phyloP scores from a whole-genome alignment of 164 flowering plant genomes.

The Vitis vinifera region DNA sequence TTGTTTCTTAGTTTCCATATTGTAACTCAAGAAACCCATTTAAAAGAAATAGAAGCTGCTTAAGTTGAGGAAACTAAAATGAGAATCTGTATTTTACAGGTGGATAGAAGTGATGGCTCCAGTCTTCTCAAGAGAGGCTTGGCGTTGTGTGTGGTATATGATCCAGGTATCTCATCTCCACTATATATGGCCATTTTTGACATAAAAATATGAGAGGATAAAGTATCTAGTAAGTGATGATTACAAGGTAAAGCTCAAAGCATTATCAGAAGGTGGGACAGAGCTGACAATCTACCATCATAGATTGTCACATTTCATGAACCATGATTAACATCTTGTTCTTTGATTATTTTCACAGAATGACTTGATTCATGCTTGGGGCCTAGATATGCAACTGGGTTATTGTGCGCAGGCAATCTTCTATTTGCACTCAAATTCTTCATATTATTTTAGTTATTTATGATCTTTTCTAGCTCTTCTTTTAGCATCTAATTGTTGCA shows the following conservation, averaged over 20 bases:
- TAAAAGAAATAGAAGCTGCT: background rate
- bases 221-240: too few species aligned
- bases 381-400: constrained; percentile 76
- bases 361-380: constrained; percentile 90
- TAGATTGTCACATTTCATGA: background rate
- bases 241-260: background rate
- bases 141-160: constrained; percentile 90
- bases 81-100: constrained; percentile 29
- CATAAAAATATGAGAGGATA: too few species aligned
- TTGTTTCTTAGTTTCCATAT: too few species aligned
- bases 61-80: background rate
- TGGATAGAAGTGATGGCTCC: constrained; percentile 97
- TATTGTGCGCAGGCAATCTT: constrained; percentile 73
- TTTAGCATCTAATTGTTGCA: background rate
- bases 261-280: background rate
- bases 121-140: constrained; percentile 74
- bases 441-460: background rate
- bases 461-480: background rate
- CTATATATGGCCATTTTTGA: too few species aligned
- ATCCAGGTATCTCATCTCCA: constrained; percentile 50
- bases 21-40: too few species aligned
- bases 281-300: background rate
- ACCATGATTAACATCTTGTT: background rate
- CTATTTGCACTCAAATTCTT: background rate
- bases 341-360: constrained; percentile 43